phyloP scores from a whole-genome alignment of 768 basidiomycete species.

The Naganishia vishniacii region DNA sequence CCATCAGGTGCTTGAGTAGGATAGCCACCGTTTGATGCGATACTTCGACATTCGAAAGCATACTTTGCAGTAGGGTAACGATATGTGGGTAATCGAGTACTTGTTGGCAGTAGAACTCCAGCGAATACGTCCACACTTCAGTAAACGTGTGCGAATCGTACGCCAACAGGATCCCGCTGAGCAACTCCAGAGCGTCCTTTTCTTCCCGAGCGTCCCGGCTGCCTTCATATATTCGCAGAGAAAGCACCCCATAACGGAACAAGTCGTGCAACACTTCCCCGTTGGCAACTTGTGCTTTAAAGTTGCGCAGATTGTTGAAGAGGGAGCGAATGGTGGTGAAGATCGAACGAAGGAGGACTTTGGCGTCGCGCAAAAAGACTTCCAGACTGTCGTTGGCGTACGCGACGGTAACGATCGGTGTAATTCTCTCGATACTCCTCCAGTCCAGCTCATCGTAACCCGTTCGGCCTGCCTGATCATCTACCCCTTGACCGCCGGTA shows the following conservation, averaged over 20 bases:
- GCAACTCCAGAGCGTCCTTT: constrained; percentile 77
- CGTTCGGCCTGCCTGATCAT: constrained; percentile 27
- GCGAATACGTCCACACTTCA: constrained; percentile 90
- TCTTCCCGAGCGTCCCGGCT: constrained; percentile 54
- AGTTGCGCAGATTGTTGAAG: constrained; percentile 68
- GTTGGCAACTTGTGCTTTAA: constrained; percentile 71
- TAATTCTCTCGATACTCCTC: constrained; percentile 71
- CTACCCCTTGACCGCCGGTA: constrained; percentile 36
- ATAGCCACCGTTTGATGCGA: constrained; percentile 80
- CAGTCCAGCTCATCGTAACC: constrained; percentile 53
- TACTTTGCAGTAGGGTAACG: constrained; percentile 74
- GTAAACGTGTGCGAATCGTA: constrained; percentile 88
- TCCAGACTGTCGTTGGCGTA: constrained; percentile 74
- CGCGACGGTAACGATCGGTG: constrained; percentile 71
- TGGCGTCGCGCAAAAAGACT: constrained; percentile 73
- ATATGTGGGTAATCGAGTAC: constrained; percentile 70
- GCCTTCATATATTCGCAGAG: constrained; percentile 70
- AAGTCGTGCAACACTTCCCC: constrained; percentile 80
- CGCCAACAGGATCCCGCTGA: constrained; percentile 68
- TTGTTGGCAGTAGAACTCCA: constrained; percentile 80
- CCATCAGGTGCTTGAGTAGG: constrained; percentile 76
- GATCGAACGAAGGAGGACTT: constrained; percentile 77
- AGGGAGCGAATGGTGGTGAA: constrained; percentile 81
- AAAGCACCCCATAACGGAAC: constrained; percentile 76
- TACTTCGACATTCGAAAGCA: constrained; percentile 70